A percentile compares a stretch with the other conserved stretches of the same genome.
These are phyloP conservation scores for Hymenochaete sp. DNA, from an alignment of 1,284 basidiomycete genomes.

Conservation along the genomic window DNA sequence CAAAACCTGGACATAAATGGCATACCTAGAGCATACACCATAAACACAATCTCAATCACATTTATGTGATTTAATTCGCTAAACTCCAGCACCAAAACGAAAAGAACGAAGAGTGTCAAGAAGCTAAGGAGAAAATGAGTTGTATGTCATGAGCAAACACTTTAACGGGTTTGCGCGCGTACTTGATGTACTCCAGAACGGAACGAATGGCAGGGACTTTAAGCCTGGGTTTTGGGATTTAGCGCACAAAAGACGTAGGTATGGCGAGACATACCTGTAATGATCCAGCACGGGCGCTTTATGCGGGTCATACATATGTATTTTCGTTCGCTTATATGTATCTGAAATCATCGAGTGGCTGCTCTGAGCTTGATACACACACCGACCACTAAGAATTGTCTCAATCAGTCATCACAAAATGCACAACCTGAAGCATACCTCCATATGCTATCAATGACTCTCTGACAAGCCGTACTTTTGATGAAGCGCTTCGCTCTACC, in stretches of 20 bases:
- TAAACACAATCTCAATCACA: conserved; percentile 60
- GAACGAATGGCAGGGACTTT: conserved; percentile 90
- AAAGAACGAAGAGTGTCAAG: conserved; percentile 73
- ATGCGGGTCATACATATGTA: conserved; percentile 91
- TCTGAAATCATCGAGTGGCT: conserved; percentile 81
- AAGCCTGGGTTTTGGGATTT: conserved; percentile 42
- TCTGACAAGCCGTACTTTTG: conserved; percentile 79
- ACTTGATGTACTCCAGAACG: conserved; percentile 83
- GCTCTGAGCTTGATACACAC: conserved; percentile 83
- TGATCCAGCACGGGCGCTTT: conserved; percentile 89
- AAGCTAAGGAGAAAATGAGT: conserved; percentile 45
- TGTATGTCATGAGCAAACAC: conserved; percentile 13
- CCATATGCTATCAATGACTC: conserved; percentile 78
- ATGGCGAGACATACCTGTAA: conserved; percentile 52
- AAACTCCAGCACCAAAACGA: conserved; percentile 74
- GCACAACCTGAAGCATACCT: conserved; percentile 35
- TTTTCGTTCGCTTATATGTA: conserved; percentile 86
- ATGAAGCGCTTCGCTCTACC: conserved; percentile 81
- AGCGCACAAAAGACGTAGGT: neutral
- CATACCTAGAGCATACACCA: conserved; percentile 68
- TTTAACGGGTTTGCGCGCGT: conserved; percentile 18
- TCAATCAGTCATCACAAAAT: conserved; percentile 3
- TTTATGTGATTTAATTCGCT: conserved; percentile 57
- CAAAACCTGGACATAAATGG: neutral
- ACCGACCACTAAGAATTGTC: conserved; percentile 53